A percentile compares a stretch with the other conserved stretches of the same genome.
Evolutionary conservation across 2,329 filamentous ascomycete genomes (phyloP).

Genomic region (Trichophyton rubrum): DNA sequence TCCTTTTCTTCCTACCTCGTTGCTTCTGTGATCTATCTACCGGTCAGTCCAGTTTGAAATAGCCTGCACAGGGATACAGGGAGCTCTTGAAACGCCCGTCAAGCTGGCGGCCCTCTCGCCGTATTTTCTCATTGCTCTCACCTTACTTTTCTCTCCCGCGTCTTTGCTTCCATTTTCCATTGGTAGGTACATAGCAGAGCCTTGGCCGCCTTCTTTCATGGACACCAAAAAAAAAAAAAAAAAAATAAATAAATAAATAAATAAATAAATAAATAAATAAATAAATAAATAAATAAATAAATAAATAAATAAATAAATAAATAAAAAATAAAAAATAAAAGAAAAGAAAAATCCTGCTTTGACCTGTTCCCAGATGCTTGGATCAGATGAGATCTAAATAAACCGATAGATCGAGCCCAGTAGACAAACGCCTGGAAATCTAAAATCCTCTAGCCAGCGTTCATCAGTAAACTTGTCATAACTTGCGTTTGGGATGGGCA

Average conservation of each 20-base stretch:
- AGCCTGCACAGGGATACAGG: background rate
- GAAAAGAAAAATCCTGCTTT: background rate
- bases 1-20: background rate
- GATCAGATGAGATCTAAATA: constrained; percentile 1
- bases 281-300: no score
- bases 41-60: background rate
- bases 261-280: no score
- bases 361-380: background rate
- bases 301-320: no score
- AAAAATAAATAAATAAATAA: background rate
- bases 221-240: no score
- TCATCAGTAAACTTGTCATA: background rate
- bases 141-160: background rate
- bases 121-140: background rate
- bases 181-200: background rate
- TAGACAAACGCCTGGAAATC: background rate
- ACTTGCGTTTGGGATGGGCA: background rate
- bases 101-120: background rate
- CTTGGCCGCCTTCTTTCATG: background rate
- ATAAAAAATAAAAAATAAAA: no score
- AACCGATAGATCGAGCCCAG: background rate
- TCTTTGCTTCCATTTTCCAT: background rate
- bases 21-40: background rate
- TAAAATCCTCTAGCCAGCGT: background rate
- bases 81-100: constrained; percentile 3